phyloP scores from a whole-genome alignment of 495 filamentous ascomycete species.

The Penicillium atrosanguineum region DNA sequence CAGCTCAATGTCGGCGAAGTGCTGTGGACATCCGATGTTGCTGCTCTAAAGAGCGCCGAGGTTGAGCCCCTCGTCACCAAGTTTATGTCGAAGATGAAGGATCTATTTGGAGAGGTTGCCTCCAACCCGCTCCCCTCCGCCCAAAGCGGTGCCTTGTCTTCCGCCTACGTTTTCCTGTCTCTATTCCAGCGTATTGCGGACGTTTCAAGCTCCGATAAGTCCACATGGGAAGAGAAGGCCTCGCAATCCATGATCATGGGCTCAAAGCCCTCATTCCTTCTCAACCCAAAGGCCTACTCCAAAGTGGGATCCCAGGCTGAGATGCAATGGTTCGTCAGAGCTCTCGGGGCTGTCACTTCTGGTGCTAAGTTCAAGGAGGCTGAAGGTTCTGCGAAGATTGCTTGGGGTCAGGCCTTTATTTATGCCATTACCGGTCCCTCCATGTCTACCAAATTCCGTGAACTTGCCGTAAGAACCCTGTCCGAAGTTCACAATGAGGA shows the following conservation, averaged over 20 bases:
- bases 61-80: constrained; percentile 42
- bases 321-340: constrained; percentile 68
- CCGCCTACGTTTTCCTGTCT: constrained; percentile 70
- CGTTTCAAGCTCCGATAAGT: constrained; percentile 30
- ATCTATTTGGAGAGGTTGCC: constrained; percentile 70
- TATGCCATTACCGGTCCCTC: constrained; percentile 65
- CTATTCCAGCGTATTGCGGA: constrained; percentile 42
- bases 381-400: constrained; percentile 40
- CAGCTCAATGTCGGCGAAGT: constrained; percentile 69
- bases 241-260: constrained; percentile 61
- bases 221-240: constrained; percentile 48
- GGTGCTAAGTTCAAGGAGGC: constrained; percentile 32
- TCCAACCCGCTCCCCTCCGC: constrained; percentile 72
- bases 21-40: constrained; percentile 56
- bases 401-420: constrained; percentile 81
- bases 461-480: constrained; percentile 56
- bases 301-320: constrained; percentile 73
- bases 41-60: constrained; percentile 43
- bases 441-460: constrained; percentile 56
- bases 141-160: constrained; percentile 72
- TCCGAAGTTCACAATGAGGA: constrained; percentile 55
- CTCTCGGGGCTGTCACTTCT: constrained; percentile 60
- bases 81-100: constrained; percentile 63
- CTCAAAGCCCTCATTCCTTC: constrained; percentile 78
- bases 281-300: constrained; percentile 79